phyloP scores from a whole-genome alignment of 129 eudicot genomes.

The Tagetes patula region DNA sequence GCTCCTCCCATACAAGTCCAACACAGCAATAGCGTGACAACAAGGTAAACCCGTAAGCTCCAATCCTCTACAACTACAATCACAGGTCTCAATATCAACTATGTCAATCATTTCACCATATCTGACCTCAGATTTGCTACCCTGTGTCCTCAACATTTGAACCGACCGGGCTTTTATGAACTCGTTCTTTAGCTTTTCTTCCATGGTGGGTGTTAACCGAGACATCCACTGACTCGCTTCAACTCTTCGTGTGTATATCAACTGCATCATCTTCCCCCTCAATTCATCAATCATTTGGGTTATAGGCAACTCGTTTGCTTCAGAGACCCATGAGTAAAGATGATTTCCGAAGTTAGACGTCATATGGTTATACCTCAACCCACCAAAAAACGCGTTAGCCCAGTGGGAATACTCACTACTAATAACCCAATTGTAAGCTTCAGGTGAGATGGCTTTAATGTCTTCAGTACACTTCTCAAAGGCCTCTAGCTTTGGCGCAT shows the following conservation, averaged over 20 bases:
- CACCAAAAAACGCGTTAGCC: constrained; percentile 56
- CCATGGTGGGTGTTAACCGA: constrained; percentile 52
- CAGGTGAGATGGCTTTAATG: constrained; percentile 51
- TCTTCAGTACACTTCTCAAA: constrained; percentile 52
- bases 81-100: constrained; percentile 54
- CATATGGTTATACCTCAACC: constrained; percentile 50
- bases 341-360: constrained; percentile 49
- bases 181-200: constrained; percentile 51
- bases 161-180: constrained; percentile 42
- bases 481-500: constrained; percentile 46
- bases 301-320: constrained; percentile 55
- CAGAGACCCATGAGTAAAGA: constrained; percentile 52
- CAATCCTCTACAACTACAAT: constrained; percentile 56
- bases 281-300: constrained; percentile 56
- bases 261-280: constrained; percentile 54
- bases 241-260: constrained; percentile 45
- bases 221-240: constrained; percentile 50
- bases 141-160: constrained; percentile 41
- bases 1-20: constrained; percentile 44
- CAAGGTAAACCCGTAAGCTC: constrained; percentile 54
- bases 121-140: constrained; percentile 49
- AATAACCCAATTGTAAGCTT: constrained; percentile 56
- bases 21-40: constrained; percentile 53
- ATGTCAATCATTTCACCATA: constrained; percentile 41
- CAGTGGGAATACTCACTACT: constrained; percentile 53